Conservation (phyloP, 2,329 filamentous ascomycete genomes). For the Tolypocladium amazonense region DNA sequence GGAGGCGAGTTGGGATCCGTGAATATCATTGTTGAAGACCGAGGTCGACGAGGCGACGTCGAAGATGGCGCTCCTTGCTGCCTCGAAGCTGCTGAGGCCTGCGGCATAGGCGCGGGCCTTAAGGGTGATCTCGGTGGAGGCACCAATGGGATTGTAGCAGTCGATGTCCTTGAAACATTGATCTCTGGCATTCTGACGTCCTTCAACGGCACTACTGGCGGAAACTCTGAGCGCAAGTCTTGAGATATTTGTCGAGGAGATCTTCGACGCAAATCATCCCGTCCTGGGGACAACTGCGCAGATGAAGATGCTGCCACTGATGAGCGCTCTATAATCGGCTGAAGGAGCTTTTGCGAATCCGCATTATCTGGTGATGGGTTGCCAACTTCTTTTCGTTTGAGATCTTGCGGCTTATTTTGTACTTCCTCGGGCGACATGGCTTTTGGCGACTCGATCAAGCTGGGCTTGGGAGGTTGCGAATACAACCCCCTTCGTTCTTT, state of each 20-base stretch:
- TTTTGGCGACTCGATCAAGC: conserved; percentile 22
- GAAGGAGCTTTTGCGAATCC: not conserved
- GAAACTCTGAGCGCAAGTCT: not conserved
- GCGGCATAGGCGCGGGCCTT: not conserved
- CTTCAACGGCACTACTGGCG: not conserved
- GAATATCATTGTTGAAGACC: not conserved
- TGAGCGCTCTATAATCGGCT: conserved; percentile 2
- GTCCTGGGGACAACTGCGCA: conserved; percentile 38
- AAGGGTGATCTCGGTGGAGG: not conserved
- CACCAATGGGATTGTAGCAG: not conserved
- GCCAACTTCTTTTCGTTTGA: conserved; percentile 27
- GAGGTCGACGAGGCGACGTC: not conserved
- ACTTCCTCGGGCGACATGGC: conserved; percentile 20
- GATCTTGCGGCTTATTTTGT: conserved; percentile 20
- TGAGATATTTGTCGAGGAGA: conserved; percentile 32
- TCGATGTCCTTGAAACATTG: not conserved
- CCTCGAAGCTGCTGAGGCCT: not conserved
- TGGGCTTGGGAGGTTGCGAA: conserved; percentile 16
- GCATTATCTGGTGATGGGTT: not conserved
- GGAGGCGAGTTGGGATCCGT: conserved; percentile 1
- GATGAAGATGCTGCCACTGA: conserved; percentile 18
- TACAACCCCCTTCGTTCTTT: conserved; percentile 26
- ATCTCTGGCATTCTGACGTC: not conserved
- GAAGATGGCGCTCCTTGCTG: not conserved
- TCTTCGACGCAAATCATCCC: conserved; percentile 38